phyloP scores from a whole-genome alignment of 352 stramenopile genomes.

The Saprolegnia diclina region DNA sequence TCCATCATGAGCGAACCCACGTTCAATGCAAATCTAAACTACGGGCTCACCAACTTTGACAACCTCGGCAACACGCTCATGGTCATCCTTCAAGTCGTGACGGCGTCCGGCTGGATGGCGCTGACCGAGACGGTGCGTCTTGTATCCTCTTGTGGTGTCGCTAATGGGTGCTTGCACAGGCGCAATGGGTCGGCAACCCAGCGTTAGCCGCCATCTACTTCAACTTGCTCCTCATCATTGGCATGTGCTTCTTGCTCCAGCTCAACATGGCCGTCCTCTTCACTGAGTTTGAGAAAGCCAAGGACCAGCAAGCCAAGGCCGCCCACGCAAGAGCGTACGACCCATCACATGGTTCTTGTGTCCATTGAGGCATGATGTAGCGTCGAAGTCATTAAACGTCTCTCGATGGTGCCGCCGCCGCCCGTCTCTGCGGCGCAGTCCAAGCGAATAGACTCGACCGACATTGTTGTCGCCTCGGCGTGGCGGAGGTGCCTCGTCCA shows the following conservation, averaged over 20 bases:
- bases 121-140: slow-evolving; percentile 87
- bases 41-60: slow-evolving; percentile 92
- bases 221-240: slow-evolving; percentile 85
- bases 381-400: too few species aligned
- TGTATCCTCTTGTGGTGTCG: slow-evolving; percentile 23
- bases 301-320: slow-evolving; percentile 30
- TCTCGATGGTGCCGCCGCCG: too few species aligned
- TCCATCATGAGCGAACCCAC: slow-evolving; percentile 42
- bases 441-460: too few species aligned
- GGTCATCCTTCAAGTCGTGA: slow-evolving; percentile 92
- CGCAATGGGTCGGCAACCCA: slow-evolving; percentile 39
- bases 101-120: slow-evolving; percentile 88
- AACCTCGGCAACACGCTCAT: slow-evolving; percentile 85
- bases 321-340: slow-evolving; percentile 32
- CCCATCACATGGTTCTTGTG: neutral
- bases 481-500: neutral
- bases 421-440: too few species aligned
- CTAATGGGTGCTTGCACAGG: slow-evolving; percentile 9
- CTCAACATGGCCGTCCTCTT: slow-evolving; percentile 89
- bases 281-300: slow-evolving; percentile 59
- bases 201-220: slow-evolving; percentile 80
- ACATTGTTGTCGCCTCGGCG: too few species aligned
- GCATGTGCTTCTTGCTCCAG: slow-evolving; percentile 92
- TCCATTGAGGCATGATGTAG: neutral
- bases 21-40: slow-evolving; percentile 68